Conservation (phyloP, 2,329 filamentous ascomycete genomes). For the Cladosporium austrohemisphaericum region DNA sequence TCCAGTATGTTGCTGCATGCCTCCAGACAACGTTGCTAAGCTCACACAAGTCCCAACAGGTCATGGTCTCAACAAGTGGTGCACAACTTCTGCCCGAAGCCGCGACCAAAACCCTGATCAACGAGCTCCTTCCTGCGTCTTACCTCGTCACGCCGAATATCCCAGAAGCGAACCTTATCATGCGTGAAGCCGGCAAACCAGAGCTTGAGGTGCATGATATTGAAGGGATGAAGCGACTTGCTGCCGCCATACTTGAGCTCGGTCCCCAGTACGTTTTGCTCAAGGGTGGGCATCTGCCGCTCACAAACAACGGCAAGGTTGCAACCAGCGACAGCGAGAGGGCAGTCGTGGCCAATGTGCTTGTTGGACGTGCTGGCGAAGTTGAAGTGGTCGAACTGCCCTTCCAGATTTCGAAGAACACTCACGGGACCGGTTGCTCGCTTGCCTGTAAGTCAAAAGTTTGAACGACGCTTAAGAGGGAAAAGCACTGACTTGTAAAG, state of each 20-base stretch:
- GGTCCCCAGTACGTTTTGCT: constrained; percentile 78
- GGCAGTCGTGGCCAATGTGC: constrained; percentile 69
- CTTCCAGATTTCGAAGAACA: constrained; percentile 72
- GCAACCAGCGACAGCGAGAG: constrained; percentile 58
- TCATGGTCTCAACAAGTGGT: constrained; percentile 88
- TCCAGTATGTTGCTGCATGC: constrained; percentile 53
- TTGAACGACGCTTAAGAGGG: background rate
- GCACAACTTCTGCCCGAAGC: constrained; percentile 62
- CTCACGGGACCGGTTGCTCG: constrained; percentile 92
- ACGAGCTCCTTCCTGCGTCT: constrained; percentile 60
- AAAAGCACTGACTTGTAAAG: constrained; percentile 41
- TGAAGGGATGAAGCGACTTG: constrained; percentile 65
- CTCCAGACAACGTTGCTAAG: background rate
- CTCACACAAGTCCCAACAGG: constrained; percentile 47
- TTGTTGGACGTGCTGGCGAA: constrained; percentile 55
- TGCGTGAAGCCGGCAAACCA: constrained; percentile 50
- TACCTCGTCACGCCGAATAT: constrained; percentile 74
- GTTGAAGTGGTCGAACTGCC: constrained; percentile 64
- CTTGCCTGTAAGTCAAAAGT: constrained; percentile 65
- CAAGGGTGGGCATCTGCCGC: constrained; percentile 86
- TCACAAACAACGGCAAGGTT: constrained; percentile 59
- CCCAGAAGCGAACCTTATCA: constrained; percentile 66
- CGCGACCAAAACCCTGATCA: constrained; percentile 59
- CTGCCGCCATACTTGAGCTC: constrained; percentile 60
- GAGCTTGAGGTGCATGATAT: constrained; percentile 52